Evolutionary conservation across 2,329 filamentous ascomycete species (phyloP).

Genomic region (Didymella segeticola): DNA sequence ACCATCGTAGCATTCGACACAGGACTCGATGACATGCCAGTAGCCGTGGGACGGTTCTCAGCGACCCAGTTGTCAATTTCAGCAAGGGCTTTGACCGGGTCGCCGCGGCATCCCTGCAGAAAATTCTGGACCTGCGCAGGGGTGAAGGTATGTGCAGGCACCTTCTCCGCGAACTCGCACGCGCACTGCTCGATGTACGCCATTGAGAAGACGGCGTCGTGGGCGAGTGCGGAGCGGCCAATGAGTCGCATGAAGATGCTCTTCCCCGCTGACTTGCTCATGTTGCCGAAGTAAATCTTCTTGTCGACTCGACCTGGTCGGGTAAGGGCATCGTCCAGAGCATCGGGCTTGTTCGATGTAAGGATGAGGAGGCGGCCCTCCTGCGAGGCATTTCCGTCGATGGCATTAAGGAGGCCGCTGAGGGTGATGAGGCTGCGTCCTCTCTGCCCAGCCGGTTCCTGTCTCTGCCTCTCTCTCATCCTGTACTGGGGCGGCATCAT

Average conservation of each 20-base stretch:
- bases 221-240: conserved; percentile 31
- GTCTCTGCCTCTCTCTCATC: background rate
- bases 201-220: conserved; percentile 23
- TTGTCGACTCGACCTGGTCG: conserved; percentile 74
- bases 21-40: conserved; percentile 5
- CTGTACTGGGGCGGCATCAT: conserved; percentile 17
- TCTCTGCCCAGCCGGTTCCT: background rate
- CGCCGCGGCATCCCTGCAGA: conserved; percentile 36
- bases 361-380: conserved; percentile 81
- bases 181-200: conserved; percentile 34
- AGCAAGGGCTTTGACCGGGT: conserved; percentile 28
- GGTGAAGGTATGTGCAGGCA: conserved; percentile 39
- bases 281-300: conserved; percentile 74
- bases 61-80: conserved; percentile 32
- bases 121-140: conserved; percentile 45
- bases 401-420: conserved; percentile 76
- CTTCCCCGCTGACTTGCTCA: conserved; percentile 26
- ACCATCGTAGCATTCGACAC: conserved; percentile 18
- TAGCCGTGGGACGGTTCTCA: conserved; percentile 11
- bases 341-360: conserved; percentile 79
- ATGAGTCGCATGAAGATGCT: conserved; percentile 43
- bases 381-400: conserved; percentile 80
- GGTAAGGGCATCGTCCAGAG: conserved; percentile 75
- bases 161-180: conserved; percentile 29
- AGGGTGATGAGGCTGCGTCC: conserved; percentile 57